A percentile compares a stretch with the other conserved stretches of the same genome.
These are phyloP conservation scores for Sabuloglossum arenarium DNA, from an alignment of 495 filamentous ascomycete species.

Conservation along the genomic window DNA sequence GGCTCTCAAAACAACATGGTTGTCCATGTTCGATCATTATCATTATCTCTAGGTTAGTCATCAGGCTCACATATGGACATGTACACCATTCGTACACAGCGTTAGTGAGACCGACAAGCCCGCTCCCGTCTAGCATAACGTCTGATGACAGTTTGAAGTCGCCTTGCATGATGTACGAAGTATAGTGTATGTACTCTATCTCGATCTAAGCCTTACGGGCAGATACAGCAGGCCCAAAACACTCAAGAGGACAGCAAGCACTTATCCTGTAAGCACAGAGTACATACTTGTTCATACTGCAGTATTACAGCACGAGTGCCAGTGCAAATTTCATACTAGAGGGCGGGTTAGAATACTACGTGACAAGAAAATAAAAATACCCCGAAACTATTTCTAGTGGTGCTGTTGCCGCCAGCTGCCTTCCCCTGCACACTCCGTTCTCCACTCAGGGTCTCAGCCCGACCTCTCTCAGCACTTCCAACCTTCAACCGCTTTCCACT, in stretches of 20 bases:
- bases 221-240: neutral
- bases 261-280: too few species aligned
- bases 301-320: too few species aligned
- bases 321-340: too few species aligned
- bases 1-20: too few species aligned
- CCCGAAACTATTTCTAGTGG: too few species aligned
- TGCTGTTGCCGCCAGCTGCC: neutral
- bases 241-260: neutral
- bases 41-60: neutral
- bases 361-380: too few species aligned
- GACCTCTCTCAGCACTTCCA: neutral
- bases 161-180: neutral
- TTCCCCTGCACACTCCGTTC: neutral
- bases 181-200: neutral
- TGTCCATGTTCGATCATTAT: neutral
- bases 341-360: too few species aligned
- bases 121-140: neutral
- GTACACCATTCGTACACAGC: too few species aligned
- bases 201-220: neutral
- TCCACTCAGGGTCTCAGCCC: neutral
- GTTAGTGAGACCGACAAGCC: too few species aligned
- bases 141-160: neutral
- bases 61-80: neutral
- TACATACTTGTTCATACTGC: too few species aligned
- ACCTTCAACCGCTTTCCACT: neutral